Percentiles rank a stretch among this genome's conserved stretches.
phyloP scores from a whole-genome alignment of 257 asterid species.

The Fraxinus cuspidata region DNA sequence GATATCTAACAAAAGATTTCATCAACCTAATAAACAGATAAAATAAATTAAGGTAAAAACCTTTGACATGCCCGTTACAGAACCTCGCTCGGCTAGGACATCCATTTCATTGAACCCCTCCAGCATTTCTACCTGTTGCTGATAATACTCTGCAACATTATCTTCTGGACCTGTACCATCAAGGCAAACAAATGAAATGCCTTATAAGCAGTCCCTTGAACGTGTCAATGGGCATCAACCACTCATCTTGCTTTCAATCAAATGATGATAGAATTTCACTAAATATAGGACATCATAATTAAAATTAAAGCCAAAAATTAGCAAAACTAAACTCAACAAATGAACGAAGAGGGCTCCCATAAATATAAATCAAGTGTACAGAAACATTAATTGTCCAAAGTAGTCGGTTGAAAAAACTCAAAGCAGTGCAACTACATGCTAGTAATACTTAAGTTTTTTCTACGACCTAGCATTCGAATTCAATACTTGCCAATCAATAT shows the following conservation, averaged over 20 bases:
- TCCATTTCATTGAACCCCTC: conserved; percentile 56
- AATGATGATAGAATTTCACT: neutral
- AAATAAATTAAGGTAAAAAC: conserved; percentile 24
- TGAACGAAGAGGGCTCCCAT: neutral
- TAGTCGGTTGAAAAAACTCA: neutral
- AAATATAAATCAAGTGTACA: neutral
- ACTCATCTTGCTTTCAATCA: neutral
- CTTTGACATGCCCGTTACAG: conserved; percentile 54
- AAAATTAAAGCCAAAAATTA: neutral
- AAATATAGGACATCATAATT: neutral
- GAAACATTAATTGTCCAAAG: neutral
- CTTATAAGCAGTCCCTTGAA: neutral
- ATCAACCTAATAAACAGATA: too few species aligned
- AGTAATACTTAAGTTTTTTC: neutral
- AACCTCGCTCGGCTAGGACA: conserved; percentile 50
- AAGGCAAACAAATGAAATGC: conserved; percentile 4
- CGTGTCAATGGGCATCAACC: neutral
- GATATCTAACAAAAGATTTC: too few species aligned
- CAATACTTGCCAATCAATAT: neutral
- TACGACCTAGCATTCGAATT: neutral
- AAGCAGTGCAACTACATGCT: neutral
- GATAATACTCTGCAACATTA: conserved; percentile 49
- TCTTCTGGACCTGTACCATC: conserved; percentile 46
- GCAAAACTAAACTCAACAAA: neutral
- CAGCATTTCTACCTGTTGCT: conserved; percentile 56